A percentile compares a stretch with the other conserved stretches of the same genome.
Conservation (phyloP, 2,329 filamentous ascomycete species). For the Teratosphaeriaceae sp. region DNA sequence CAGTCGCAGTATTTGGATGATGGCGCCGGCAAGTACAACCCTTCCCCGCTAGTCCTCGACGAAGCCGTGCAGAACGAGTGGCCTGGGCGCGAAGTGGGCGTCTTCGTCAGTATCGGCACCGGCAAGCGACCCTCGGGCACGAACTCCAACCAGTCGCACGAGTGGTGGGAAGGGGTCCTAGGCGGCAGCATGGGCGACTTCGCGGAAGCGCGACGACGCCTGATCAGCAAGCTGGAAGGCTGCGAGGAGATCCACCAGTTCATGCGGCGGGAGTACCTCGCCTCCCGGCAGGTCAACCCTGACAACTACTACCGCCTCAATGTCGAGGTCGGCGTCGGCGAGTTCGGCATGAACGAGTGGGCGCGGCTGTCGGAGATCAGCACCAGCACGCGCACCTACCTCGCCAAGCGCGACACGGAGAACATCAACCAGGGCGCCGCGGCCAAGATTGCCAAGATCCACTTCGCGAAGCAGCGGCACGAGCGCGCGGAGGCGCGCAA, state of each 20-base stretch:
- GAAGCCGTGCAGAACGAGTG: constrained; percentile 90
- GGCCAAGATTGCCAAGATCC: constrained; percentile 74
- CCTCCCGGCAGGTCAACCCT: constrained; percentile 65
- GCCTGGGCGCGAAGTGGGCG: constrained; percentile 86
- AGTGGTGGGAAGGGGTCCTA: constrained; percentile 90
- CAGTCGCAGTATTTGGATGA: constrained; percentile 94
- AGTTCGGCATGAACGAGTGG: constrained; percentile 99
- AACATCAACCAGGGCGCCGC: constrained; percentile 70
- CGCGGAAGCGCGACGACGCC: constrained; percentile 74
- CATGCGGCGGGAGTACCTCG: constrained; percentile 74
- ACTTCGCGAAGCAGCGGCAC: constrained; percentile 65
- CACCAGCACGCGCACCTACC: constrained; percentile 80
- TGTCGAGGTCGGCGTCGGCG: constrained; percentile 89
- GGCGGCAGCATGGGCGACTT: constrained; percentile 70
- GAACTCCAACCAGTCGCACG: constrained; percentile 54
- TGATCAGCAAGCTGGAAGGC: constrained; percentile 90
- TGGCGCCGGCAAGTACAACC: constrained; percentile 86
- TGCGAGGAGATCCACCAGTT: constrained; percentile 85
- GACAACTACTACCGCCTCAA: constrained; percentile 97
- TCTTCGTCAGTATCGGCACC: constrained; percentile 91
- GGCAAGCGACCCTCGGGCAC: constrained; percentile 73
- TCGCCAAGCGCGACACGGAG: constrained; percentile 67
- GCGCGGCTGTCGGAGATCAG: constrained; percentile 89
- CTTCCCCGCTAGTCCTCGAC: constrained; percentile 74
- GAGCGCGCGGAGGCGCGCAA: constrained; percentile 42